These are phyloP conservation scores for Yamadazyma nakazawae DNA, from an alignment of 805 yeast genomes.

Conservation along the genomic window DNA sequence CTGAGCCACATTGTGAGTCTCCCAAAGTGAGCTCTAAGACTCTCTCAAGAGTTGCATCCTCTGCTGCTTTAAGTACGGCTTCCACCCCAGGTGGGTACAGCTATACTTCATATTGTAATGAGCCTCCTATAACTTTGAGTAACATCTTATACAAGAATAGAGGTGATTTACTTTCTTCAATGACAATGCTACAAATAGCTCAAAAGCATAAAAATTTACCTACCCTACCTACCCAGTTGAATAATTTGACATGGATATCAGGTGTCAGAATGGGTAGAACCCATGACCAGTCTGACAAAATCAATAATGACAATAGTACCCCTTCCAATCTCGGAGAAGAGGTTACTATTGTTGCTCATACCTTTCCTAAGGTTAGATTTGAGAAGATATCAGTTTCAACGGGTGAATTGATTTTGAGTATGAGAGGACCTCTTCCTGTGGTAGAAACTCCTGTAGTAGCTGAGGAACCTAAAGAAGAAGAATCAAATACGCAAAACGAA, in stretches of 20 bases:
- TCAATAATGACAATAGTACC: conserved; percentile 24
- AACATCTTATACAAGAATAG: conserved; percentile 29
- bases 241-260: conserved; percentile 87
- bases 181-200: conserved; percentile 32
- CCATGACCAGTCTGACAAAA: conserved; percentile 25
- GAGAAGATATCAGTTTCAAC: conserved; percentile 87
- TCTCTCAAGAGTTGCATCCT: not conserved
- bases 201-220: conserved; percentile 26
- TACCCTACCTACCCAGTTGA: conserved; percentile 32
- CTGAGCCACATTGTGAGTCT: not conserved
- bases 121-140: conserved; percentile 33
- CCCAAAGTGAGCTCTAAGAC: not conserved
- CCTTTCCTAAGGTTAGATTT: conserved; percentile 81
- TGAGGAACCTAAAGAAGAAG: conserved; percentile 1
- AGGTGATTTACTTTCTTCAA: conserved; percentile 35
- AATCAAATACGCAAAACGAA: not conserved
- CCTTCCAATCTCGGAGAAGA: conserved; percentile 84
- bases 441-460: not conserved
- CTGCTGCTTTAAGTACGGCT: not conserved
- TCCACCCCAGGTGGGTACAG: conserved; percentile 11
- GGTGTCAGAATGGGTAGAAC: conserved; percentile 77
- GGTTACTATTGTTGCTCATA: conserved; percentile 81
- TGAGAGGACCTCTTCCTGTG: conserved; percentile 55
- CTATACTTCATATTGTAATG: conserved; percentile 34
- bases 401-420: conserved; percentile 71